Evolutionary conservation across 2,329 filamentous ascomycete genomes (phyloP).

Genomic region (Ilyonectria mors-panacis): DNA sequence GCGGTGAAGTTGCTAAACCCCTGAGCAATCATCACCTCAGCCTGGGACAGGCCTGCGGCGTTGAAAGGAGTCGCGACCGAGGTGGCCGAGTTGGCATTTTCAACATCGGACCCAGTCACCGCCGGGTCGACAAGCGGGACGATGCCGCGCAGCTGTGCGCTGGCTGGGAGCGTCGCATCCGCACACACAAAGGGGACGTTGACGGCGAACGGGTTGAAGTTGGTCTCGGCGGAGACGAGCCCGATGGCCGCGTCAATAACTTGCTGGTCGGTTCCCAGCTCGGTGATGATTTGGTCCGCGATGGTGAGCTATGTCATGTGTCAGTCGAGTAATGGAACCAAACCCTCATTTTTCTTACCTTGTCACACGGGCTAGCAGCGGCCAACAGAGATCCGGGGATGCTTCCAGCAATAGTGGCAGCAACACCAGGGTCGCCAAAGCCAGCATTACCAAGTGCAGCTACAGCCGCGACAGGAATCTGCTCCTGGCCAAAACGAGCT

Average conservation of each 20-base stretch:
- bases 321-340: constrained; percentile 34
- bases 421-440: constrained; percentile 71
- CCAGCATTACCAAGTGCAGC: constrained; percentile 59
- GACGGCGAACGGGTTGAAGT: constrained; percentile 78
- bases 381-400: constrained; percentile 75
- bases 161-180: constrained; percentile 74
- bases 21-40: constrained; percentile 72
- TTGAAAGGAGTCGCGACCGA: constrained; percentile 69
- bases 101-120: constrained; percentile 68
- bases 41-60: constrained; percentile 75
- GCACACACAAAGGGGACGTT: constrained; percentile 74
- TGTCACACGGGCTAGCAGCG: constrained; percentile 76
- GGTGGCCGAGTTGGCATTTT: constrained; percentile 72
- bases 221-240: constrained; percentile 78
- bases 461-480: constrained; percentile 69
- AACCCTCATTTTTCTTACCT: constrained; percentile 55
- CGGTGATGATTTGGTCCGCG: constrained; percentile 74
- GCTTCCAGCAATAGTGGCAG: constrained; percentile 74
- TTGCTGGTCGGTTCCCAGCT: constrained; percentile 72
- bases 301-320: constrained; percentile 64
- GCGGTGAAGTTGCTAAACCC: constrained; percentile 75
- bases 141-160: constrained; percentile 74
- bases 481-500: constrained; percentile 76
- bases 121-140: constrained; percentile 77
- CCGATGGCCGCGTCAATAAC: constrained; percentile 74